Percentiles rank a stretch among this genome's conserved stretches.
Conservation (phyloP, 306 rosid species). For the Sesbania bispinosa region DNA sequence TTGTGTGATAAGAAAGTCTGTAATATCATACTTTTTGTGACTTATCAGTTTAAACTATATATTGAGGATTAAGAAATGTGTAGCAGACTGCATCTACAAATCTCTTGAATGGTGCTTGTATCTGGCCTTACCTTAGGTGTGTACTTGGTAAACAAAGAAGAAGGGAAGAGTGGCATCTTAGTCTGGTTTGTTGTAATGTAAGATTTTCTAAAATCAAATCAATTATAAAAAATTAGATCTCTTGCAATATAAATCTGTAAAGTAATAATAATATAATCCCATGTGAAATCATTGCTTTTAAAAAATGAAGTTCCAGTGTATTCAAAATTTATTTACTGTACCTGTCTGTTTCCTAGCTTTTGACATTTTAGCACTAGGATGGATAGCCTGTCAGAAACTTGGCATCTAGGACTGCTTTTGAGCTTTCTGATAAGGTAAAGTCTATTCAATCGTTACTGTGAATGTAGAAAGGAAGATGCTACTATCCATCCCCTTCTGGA, state of each 20-base stretch:
- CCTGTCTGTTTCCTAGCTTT: not conserved
- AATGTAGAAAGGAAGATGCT: not conserved
- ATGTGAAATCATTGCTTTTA: not conserved
- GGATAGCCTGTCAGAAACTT: conserved; percentile 6
- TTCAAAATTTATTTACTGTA: not conserved
- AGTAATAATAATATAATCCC: not conserved
- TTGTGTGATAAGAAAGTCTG: not conserved
- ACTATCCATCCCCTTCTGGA: not conserved
- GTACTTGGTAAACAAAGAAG: not conserved
- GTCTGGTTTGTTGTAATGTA: no score
- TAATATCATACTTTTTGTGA: not conserved
- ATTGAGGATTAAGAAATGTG: not conserved
- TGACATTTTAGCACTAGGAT: conserved; percentile 4
- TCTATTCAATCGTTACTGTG: not conserved
- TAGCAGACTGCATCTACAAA: not conserved
- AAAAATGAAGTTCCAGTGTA: not conserved
- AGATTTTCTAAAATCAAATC: not conserved
- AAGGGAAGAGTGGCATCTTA: not conserved
- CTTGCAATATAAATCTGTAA: not conserved
- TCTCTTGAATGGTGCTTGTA: not conserved
- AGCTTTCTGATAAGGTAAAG: conserved; percentile 18
- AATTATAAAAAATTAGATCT: not conserved
- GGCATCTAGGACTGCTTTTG: conserved; percentile 12
- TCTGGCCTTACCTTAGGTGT: not conserved
- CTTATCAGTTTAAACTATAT: not conserved